Base-by-base conservation (phyloP, 805 yeast genomes). In the Metschnikowia peoriensis region DNA sequence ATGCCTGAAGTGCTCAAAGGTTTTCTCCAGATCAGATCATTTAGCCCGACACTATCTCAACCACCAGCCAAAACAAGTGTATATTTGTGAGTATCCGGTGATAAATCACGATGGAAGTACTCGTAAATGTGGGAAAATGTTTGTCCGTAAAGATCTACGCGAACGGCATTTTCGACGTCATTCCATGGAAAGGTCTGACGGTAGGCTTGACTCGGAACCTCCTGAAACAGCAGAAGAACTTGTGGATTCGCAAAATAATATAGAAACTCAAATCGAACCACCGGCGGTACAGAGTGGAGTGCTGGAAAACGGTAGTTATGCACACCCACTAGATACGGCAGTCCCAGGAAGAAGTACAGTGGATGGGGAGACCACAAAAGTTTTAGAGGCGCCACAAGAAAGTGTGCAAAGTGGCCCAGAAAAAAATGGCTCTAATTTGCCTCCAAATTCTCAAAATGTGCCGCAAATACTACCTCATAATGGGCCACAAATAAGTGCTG, bases 21-120 rank as follows among this genome's bases (percentile, higher is more conserved):
- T 72, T 16, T 85, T 85, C 59, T 77, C 81, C 22, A 63, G 89
- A 46, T 77, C 84, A 1, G 89, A 85, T 60, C 89, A 85, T 67
- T 64, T 85, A 14, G 76, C 87, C 1, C 68, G 89, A 47, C 89
- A 85, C 62, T 78, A 81, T 60, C 70, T 85, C 47, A 85, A 85
- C 62, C 89, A 85, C 42, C 71, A 72, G 49, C 79, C 79, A 3
- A 75, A 70, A 44, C 79, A 78, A 49, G 81, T 84, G 10, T 84
- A 76, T 61, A 71, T 70, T 28, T 85, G 90, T 63, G 87, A 66
- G 76, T 83, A 62, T 53, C 67, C 58, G 63, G 70, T 69, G 50
- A 84, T 56, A 73, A 81, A 62, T 39, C 61, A 59, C 32, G 67
- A 64, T 16, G 76, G 76, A 3, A 55, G 50, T 28, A 73, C 73